Evolutionary conservation across 768 basidiomycete genomes (phyloP).

Genomic region (Crassisporium funariophilum): DNA sequence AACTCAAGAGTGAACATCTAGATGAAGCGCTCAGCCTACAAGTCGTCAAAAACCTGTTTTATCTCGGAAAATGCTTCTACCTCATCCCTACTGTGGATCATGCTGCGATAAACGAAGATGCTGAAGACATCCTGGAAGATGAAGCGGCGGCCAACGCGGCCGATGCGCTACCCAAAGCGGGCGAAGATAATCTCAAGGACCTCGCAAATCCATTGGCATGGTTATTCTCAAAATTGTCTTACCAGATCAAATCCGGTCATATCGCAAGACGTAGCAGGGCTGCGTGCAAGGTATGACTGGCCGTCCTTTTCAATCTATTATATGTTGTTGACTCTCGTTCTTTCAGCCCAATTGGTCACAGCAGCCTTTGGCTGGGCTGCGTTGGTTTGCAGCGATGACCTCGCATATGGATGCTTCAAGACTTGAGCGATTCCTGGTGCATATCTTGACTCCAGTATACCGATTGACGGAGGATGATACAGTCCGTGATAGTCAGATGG

Average conservation of each 20-base stretch:
- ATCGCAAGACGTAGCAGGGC: conserved; percentile 65
- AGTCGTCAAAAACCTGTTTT: conserved; percentile 91
- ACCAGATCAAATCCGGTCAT: conserved; percentile 77
- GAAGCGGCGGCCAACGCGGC: conserved; percentile 22
- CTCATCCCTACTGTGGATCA: conserved; percentile 37
- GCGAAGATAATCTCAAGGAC: conserved; percentile 28
- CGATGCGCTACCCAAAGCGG: conserved; percentile 23
- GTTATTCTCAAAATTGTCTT: conserved; percentile 94
- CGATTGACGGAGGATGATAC: conserved; percentile 88
- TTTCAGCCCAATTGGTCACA: conserved; percentile 78
- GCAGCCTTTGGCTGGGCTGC: conserved; percentile 76
- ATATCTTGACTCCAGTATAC: conserved; percentile 85
- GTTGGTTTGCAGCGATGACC: conserved; percentile 94
- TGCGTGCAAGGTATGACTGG: conserved; percentile 41
- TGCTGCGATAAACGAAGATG: conserved; percentile 31
- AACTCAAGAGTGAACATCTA: conserved; percentile 81
- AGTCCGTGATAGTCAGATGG: conserved; percentile 75
- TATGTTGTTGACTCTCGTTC: conserved; percentile 8
- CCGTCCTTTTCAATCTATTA: not conserved
- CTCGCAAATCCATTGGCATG: conserved; percentile 70
- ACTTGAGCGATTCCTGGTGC: conserved; percentile 73
- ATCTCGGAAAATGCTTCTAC: conserved; percentile 84
- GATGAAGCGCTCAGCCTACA: conserved; percentile 77
- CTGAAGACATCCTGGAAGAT: conserved; percentile 28
- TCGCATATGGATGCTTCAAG: conserved; percentile 61